Conservation (phyloP, 1,284 basidiomycete genomes). For the Ganoderma meredithae region DNA sequence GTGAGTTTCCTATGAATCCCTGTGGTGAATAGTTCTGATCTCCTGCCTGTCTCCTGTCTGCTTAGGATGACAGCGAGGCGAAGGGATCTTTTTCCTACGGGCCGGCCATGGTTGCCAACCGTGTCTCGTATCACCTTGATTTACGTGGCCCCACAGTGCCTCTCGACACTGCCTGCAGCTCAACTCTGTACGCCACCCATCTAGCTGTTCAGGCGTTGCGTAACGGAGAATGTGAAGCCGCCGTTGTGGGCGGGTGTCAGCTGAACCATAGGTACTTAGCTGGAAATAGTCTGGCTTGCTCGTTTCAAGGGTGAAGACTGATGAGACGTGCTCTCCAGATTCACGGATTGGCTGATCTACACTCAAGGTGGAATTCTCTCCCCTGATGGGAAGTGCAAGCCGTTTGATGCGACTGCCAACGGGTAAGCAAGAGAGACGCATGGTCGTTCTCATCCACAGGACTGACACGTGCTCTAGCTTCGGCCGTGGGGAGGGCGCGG, state of each 20-base stretch:
- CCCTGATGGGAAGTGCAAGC: conserved; percentile 55
- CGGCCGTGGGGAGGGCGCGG: conserved; percentile 37
- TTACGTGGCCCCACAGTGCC: conserved; percentile 55
- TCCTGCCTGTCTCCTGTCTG: not conserved
- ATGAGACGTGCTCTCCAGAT: conserved; percentile 19
- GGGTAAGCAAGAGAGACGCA: conserved; percentile 41
- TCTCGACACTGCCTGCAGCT: conserved; percentile 59
- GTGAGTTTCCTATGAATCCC: not conserved
- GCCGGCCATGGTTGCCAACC: conserved; percentile 53
- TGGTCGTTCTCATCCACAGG: not conserved
- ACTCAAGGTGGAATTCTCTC: conserved; percentile 48
- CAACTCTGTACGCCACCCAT: conserved; percentile 53
- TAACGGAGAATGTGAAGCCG: conserved; percentile 56
- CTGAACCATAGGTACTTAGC: conserved; percentile 46
- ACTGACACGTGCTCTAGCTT: conserved; percentile 30
- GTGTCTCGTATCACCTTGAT: conserved; percentile 57
- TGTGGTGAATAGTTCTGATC: not conserved
- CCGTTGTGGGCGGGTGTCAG: conserved; percentile 55
- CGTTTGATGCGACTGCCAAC: conserved; percentile 56
- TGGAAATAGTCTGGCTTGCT: not conserved
- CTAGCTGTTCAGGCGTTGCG: conserved; percentile 53
- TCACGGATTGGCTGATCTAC: conserved; percentile 41
- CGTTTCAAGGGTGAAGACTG: not conserved
- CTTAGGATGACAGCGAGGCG: conserved; percentile 47
- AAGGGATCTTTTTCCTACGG: conserved; percentile 46